Evolutionary conservation across 129 eudicot genomes (phyloP).

Genomic region (Chrysanthemum lavandulifolium): DNA sequence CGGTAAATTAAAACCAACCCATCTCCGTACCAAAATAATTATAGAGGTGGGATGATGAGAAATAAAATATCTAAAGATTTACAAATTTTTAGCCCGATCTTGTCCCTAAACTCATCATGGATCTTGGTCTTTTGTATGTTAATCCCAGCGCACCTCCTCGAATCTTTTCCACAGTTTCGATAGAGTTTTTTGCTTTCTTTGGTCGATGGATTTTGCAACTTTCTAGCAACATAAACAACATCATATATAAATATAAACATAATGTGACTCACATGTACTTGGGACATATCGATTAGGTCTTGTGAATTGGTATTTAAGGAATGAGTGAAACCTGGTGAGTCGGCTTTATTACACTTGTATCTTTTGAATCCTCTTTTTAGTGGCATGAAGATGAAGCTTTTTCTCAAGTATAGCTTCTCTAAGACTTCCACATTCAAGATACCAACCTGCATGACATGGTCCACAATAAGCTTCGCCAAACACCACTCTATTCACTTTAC

Average conservation of each 20-base stretch:
- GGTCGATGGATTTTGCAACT: slow-evolving; percentile 24
- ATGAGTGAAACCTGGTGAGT: slow-evolving; percentile 23
- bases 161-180: slow-evolving; percentile 15
- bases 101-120: slow-evolving; percentile 21
- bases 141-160: slow-evolving; percentile 11
- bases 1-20: too few species aligned
- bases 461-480: too few species aligned
- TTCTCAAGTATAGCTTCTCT: slow-evolving; percentile 74
- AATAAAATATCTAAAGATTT: too few species aligned
- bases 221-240: background rate
- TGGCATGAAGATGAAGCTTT: slow-evolving; percentile 38
- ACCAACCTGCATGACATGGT: too few species aligned
- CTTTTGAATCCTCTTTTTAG: slow-evolving; percentile 35
- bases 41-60: too few species aligned
- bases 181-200: slow-evolving; percentile 9
- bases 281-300: too few species aligned
- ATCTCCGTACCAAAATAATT: too few species aligned
- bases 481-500: too few species aligned
- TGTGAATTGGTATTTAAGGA: too few species aligned
- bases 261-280: too few species aligned
- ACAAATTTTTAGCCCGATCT: slow-evolving; percentile 4
- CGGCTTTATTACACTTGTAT: slow-evolving; percentile 28
- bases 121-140: slow-evolving; percentile 16
- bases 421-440: slow-evolving; percentile 49
- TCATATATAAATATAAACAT: too few species aligned